Conservation (phyloP, 345 rosid species). For the Corchorus olitorius region DNA sequence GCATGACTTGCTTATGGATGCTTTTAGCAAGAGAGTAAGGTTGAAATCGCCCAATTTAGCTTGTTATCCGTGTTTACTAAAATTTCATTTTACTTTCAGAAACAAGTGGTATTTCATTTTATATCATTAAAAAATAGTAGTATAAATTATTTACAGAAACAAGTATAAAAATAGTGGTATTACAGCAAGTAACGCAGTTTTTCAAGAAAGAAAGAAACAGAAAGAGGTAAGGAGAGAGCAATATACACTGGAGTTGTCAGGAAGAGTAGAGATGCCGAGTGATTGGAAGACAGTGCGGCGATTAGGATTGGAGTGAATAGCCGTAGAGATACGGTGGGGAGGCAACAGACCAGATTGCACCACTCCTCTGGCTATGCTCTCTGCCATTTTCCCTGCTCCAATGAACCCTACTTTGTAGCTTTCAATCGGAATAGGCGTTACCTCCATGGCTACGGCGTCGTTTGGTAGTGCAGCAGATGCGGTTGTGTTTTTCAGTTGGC, state of each 20-base stretch:
- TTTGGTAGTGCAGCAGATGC: too few relatives aligned
- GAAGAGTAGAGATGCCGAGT: conserved; percentile 58
- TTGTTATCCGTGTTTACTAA: too few relatives aligned
- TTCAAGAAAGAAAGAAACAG: neutral
- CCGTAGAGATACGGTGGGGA: conserved; percentile 65
- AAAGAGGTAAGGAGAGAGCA: neutral
- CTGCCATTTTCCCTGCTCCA: conserved; percentile 95
- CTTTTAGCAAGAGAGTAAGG: neutral
- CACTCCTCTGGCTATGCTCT: conserved; percentile 86
- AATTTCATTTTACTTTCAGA: neutral
- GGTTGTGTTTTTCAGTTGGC: too few relatives aligned
- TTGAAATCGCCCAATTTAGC: neutral
- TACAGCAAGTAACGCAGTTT: neutral
- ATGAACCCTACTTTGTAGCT: conserved; percentile 52
- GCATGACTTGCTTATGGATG: neutral
- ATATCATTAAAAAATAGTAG: neutral
- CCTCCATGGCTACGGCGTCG: conserved; percentile 1
- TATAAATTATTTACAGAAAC: neutral
- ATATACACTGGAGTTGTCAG: conserved; percentile 54
- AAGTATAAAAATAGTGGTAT: too few relatives aligned
- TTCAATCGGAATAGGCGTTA: conserved; percentile 1
- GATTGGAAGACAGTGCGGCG: conserved; percentile 72
- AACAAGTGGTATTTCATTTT: neutral
- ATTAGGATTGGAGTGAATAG: conserved; percentile 47
- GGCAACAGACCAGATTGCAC: conserved; percentile 72